Conservation (phyloP, 148 eudicot genomes). For the Diospyros kaki region DNA sequence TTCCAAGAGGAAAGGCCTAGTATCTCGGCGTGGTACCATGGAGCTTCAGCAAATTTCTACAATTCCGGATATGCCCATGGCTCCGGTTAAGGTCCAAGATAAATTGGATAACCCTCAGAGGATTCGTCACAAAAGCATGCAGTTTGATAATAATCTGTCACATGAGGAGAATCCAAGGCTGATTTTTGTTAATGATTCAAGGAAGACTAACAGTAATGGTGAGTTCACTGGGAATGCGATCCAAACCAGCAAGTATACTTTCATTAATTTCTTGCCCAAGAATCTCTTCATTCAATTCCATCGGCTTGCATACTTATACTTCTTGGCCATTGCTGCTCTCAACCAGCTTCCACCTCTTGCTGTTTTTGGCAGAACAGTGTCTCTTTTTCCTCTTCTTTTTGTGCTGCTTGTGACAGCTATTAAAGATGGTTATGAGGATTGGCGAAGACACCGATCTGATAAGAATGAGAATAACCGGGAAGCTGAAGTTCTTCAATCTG, state of each 20-base stretch:
- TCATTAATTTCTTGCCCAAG: constrained; percentile 82
- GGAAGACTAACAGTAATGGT: constrained; percentile 64
- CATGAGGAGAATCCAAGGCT: constrained; percentile 62
- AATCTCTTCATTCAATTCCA: constrained; percentile 92
- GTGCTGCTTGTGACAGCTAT: constrained; percentile 88
- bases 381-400: constrained; percentile 89
- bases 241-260: constrained; percentile 81
- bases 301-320: constrained; percentile 89
- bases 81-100: constrained; percentile 42
- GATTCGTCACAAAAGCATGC: constrained; percentile 60
- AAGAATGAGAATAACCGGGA: constrained; percentile 78
- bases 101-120: constrained; percentile 44
- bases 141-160: constrained; percentile 52
- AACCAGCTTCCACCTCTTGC: constrained; percentile 98
- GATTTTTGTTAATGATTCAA: constrained; percentile 64
- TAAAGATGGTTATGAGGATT: constrained; percentile 97
- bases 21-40: constrained; percentile 70
- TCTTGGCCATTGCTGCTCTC: constrained; percentile 80
- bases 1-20: constrained; percentile 47
- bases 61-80: constrained; percentile 42
- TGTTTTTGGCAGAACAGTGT: constrained; percentile 87
- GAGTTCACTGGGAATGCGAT: constrained; percentile 76
- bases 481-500: constrained; percentile 68
- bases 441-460: constrained; percentile 94
- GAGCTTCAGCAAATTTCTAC: constrained; percentile 37